phyloP scores from a whole-genome alignment of 164 flowering plant species.

The Vitis rupestris region DNA sequence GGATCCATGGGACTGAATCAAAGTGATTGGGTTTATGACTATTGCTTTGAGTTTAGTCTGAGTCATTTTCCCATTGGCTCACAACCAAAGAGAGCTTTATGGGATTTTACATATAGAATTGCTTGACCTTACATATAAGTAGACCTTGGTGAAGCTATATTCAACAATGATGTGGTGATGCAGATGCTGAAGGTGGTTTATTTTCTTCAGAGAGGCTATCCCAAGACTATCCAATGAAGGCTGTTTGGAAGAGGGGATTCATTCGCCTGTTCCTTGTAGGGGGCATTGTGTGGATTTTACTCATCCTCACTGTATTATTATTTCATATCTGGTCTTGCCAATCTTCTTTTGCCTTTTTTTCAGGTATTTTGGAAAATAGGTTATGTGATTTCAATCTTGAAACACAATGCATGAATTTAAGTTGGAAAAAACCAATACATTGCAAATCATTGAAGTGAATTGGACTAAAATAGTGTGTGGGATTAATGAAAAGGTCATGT shows the following conservation, averaged over 20 bases:
- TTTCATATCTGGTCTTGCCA: constrained; percentile 93
- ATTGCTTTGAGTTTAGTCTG: background rate
- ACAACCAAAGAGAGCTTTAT: too few species aligned
- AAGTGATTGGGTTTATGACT: background rate
- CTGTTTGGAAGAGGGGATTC: constrained; percentile 77
- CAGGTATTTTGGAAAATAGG: constrained; percentile 47
- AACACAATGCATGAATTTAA: too few species aligned
- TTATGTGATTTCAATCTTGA: background rate
- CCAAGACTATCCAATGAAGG: constrained; percentile 57
- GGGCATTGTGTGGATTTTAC: constrained; percentile 83
- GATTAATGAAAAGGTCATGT: background rate
- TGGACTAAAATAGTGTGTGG: too few species aligned
- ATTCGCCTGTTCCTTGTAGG: constrained; percentile 71
- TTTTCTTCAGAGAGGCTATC: constrained; percentile 34
- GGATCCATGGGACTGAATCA: too few species aligned
- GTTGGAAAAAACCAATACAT: too few species aligned
- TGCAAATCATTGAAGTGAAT: too few species aligned
- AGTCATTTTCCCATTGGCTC: too few species aligned
- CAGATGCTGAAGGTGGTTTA: constrained; percentile 46
- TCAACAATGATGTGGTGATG: constrained; percentile 10
- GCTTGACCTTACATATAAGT: too few species aligned
- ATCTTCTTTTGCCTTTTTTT: constrained; percentile 69
- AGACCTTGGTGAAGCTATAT: background rate
- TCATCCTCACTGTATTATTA: constrained; percentile 67
- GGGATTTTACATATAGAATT: too few species aligned